Conservation (phyloP, 805 yeast genomes). For the Candida ortonii region DNA sequence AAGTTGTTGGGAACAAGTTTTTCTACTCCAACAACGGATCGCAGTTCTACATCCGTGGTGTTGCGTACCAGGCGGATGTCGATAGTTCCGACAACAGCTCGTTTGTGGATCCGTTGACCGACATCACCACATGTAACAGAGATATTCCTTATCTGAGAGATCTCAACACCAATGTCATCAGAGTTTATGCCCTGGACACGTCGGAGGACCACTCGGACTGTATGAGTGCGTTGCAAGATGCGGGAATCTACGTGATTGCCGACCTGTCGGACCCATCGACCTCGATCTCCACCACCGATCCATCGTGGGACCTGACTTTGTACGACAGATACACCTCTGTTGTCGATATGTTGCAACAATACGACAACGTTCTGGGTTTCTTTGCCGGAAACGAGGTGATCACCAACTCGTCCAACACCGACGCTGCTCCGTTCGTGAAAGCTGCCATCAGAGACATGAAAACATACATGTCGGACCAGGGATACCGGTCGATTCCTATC, state of each 20-base stretch:
- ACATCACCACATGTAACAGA: conserved; percentile 57
- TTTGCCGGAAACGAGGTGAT: conserved; percentile 87
- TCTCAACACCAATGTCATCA: conserved; percentile 63
- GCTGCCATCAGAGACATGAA: conserved; percentile 81
- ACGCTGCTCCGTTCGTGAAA: conserved; percentile 76
- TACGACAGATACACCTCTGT: conserved; percentile 67
- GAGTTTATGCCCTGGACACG: conserved; percentile 75
- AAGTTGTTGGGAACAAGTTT: conserved; percentile 74
- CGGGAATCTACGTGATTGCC: conserved; percentile 79
- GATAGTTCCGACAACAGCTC: conserved; percentile 44
- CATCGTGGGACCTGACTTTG: conserved; percentile 62
- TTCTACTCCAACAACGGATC: conserved; percentile 75
- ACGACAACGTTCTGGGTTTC: conserved; percentile 74
- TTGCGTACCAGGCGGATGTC: conserved; percentile 76
- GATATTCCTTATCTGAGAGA: conserved; percentile 69
- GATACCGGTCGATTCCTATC: conserved; percentile 70
- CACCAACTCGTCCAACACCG: conserved; percentile 61
- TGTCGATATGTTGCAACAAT: conserved; percentile 64
- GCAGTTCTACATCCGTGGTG: conserved; percentile 73
- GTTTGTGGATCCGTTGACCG: conserved; percentile 71
- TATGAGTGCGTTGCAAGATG: conserved; percentile 63
- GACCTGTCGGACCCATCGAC: conserved; percentile 68
- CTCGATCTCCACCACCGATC: conserved; percentile 60
- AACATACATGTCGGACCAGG: conserved; percentile 55
- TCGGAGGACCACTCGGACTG: conserved; percentile 63